Evolutionary conservation across 2,329 filamentous ascomycete genomes (phyloP).

Genomic region (Leptographium flavum): DNA sequence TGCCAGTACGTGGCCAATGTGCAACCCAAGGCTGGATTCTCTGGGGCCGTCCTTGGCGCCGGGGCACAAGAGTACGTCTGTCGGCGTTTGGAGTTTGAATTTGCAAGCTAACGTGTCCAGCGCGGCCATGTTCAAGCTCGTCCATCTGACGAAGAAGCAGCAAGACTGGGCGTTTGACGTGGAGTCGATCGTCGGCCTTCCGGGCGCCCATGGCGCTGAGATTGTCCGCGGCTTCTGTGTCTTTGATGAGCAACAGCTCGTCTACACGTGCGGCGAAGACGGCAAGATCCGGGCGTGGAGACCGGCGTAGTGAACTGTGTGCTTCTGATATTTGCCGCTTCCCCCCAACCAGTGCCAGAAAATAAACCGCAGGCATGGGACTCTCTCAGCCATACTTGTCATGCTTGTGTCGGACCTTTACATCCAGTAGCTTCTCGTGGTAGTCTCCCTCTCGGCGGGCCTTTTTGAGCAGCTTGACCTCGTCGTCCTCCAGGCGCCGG

Average conservation of each 20-base stretch:
- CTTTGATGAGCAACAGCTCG: conserved; percentile 42
- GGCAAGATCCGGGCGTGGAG: conserved; percentile 43
- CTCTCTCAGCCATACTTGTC: conserved; percentile 54
- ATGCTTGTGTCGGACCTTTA: conserved; percentile 87
- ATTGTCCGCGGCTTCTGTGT: conserved; percentile 51
- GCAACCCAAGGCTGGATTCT: conserved; percentile 39
- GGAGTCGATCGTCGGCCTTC: conserved; percentile 42
- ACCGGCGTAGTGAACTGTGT: conserved; percentile 14
- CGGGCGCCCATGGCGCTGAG: conserved; percentile 48
- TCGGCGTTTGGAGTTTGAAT: background rate
- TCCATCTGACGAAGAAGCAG: conserved; percentile 42
- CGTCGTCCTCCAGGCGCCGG: conserved; percentile 63
- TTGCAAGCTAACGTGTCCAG: conserved; percentile 18
- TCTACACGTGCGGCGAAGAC: conserved; percentile 46
- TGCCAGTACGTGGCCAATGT: conserved; percentile 66
- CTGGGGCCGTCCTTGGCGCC: conserved; percentile 45
- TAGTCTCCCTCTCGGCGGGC: conserved; percentile 79
- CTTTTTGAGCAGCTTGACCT: conserved; percentile 70
- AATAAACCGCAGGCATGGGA: background rate
- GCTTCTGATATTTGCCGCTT: background rate
- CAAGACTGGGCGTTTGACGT: conserved; percentile 38
- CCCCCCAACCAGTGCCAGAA: background rate
- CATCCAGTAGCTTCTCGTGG: conserved; percentile 70
- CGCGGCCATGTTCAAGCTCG: conserved; percentile 41
- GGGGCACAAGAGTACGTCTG: conserved; percentile 51